Evolutionary conservation across 2,329 filamentous ascomycete genomes (phyloP).

Genomic region (Xylariaceae sp.): DNA sequence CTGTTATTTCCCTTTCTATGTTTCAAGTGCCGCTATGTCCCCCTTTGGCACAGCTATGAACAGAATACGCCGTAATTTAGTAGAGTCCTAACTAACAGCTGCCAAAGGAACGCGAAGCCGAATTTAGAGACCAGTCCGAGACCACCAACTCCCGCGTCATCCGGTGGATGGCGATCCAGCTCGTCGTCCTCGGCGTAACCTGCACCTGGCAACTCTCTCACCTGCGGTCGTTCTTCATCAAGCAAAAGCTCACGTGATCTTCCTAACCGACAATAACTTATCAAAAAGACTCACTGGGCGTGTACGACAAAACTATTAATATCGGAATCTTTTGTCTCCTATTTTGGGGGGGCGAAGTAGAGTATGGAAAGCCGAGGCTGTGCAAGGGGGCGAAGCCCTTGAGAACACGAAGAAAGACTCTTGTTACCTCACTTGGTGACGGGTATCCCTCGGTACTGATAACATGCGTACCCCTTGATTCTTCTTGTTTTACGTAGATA

Average conservation of each 20-base stretch:
- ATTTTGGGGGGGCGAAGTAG: not conserved
- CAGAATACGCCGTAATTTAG: not conserved
- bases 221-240: conserved; percentile 96
- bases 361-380: not conserved
- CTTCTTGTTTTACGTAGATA: not conserved
- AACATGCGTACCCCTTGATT: conserved; percentile 5
- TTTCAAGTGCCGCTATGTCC: not conserved
- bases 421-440: not conserved
- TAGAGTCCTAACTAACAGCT: too few relatives aligned
- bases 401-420: too few relatives aligned
- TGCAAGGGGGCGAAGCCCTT: not conserved
- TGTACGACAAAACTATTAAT: not conserved
- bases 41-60: not conserved
- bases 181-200: conserved; percentile 75
- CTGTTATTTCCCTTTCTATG: not conserved
- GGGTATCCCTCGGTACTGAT: conserved; percentile 16
- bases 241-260: conserved; percentile 93
- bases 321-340: too few relatives aligned
- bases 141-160: conserved; percentile 86
- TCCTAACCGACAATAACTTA: not conserved
- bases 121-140: conserved; percentile 97
- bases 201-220: conserved; percentile 98
- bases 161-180: conserved; percentile 88
- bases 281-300: not conserved
- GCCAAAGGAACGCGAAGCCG: conserved; percentile 82